A percentile compares a stretch with the other conserved stretches of the same genome.
Conservation (phyloP, 257 asterid genomes). For the Penstemon davidsonii region DNA sequence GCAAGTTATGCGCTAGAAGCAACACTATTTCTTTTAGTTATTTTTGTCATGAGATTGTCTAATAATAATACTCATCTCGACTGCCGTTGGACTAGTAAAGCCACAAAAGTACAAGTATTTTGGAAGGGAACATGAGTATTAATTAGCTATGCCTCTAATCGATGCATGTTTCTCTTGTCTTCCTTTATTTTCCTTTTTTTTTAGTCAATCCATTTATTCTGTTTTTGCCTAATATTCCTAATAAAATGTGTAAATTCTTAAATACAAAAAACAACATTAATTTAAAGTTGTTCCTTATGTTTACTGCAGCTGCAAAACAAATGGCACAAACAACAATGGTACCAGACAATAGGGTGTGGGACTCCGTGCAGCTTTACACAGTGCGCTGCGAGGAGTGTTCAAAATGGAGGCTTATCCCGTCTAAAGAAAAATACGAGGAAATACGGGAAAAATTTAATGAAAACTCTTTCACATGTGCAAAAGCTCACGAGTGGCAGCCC, state of each 20-base stretch:
- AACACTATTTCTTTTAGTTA: too few relatives aligned
- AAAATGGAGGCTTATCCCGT: slow-evolving; percentile 79
- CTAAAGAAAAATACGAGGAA: slow-evolving; percentile 70
- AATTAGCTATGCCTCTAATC: background rate
- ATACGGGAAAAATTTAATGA: slow-evolving; percentile 61
- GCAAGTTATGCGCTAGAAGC: too few relatives aligned
- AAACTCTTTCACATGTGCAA: slow-evolving; percentile 56
- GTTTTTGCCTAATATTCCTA: background rate
- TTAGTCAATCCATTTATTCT: too few relatives aligned
- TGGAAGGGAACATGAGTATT: background rate
- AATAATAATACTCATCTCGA: too few relatives aligned
- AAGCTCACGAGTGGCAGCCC: slow-evolving; percentile 72
- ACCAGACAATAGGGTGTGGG: slow-evolving; percentile 37
- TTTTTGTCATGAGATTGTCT: too few relatives aligned
- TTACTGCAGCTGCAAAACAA: slow-evolving; percentile 8
- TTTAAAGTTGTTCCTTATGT: too few relatives aligned
- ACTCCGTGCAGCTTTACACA: slow-evolving; percentile 36
- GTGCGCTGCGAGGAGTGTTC: slow-evolving; percentile 61
- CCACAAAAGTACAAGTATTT: background rate
- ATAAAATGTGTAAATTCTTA: background rate
- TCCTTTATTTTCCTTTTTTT: background rate
- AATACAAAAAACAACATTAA: too few relatives aligned
- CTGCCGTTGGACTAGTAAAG: background rate
- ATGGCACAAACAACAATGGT: slow-evolving; percentile 29
- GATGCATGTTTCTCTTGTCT: background rate